Percentiles rank a stretch among this genome's conserved stretches.
Evolutionary conservation across 2,329 filamentous ascomycete species (phyloP).

Genomic region (Colletotrichum sp.): DNA sequence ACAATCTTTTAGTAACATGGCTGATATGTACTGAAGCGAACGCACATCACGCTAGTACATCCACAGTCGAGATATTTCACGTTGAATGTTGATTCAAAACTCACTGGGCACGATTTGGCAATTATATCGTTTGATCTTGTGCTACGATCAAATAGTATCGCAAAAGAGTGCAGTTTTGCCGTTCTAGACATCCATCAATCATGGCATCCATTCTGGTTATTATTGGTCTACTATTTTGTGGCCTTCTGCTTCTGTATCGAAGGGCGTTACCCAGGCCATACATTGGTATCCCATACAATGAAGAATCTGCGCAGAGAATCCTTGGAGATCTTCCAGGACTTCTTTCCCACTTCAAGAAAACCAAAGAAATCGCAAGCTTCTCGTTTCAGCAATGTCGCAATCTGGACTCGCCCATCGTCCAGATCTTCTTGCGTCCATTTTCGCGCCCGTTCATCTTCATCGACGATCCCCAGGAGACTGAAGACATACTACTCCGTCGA

Average conservation of each 20-base stretch:
- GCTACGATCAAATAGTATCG: neutral
- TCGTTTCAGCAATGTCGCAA: neutral
- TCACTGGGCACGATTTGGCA: neutral
- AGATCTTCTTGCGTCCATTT: neutral
- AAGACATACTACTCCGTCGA: neutral
- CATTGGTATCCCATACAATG: neutral
- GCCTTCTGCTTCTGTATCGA: neutral
- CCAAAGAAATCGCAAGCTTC: neutral
- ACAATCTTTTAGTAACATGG: neutral
- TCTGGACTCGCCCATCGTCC: neutral
- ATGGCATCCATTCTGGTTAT: neutral
- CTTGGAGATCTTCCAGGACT: neutral
- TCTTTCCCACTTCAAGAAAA: neutral
- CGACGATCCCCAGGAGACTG: neutral
- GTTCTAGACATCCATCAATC: accelerated
- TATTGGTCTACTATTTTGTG: neutral
- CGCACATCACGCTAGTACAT: neutral
- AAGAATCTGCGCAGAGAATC: neutral
- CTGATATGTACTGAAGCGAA: neutral
- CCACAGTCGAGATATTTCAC: neutral
- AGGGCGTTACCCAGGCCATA: neutral
- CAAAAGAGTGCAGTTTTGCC: neutral
- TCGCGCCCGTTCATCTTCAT: neutral
- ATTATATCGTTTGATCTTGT: neutral
- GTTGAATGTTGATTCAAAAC: neutral